Conservation (phyloP, 1,139 yeast species). For the Scheffersomyces cryptocercus region DNA sequence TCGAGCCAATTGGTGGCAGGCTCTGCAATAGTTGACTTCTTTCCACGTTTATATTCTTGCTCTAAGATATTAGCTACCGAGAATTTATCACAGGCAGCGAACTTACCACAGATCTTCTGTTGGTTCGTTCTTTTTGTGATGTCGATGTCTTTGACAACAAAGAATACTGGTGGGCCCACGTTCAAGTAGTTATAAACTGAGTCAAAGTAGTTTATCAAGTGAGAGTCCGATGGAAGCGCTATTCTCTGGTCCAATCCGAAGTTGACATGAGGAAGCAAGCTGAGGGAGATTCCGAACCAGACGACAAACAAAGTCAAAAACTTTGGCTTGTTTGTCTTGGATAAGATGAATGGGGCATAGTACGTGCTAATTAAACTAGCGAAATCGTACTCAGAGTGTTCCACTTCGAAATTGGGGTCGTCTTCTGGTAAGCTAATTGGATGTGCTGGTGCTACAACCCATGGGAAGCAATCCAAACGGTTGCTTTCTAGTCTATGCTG, state of each 20-base stretch:
- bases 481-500: slow-evolving; percentile 60
- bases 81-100: slow-evolving; percentile 75
- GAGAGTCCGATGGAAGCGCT: slow-evolving; percentile 84
- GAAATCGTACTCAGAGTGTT: slow-evolving; percentile 27
- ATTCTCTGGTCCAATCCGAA: slow-evolving; percentile 87
- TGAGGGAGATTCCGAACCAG: slow-evolving; percentile 68
- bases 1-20: slow-evolving; percentile 94
- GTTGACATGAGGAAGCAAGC: slow-evolving; percentile 65
- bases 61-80: slow-evolving; percentile 84
- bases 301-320: slow-evolving; percentile 56
- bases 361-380: slow-evolving; percentile 22
- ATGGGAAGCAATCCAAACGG: slow-evolving; percentile 61
- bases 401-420: slow-evolving; percentile 9
- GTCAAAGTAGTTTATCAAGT: slow-evolving; percentile 74
- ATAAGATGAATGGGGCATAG: slow-evolving; percentile 61
- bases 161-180: slow-evolving; percentile 91
- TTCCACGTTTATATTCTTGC: slow-evolving; percentile 74
- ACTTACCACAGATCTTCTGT: slow-evolving; percentile 80
- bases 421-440: slow-evolving; percentile 9
- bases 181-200: slow-evolving; percentile 73
- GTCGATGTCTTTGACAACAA: slow-evolving; percentile 69
- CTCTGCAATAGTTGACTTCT: slow-evolving; percentile 66
- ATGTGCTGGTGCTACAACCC: slow-evolving; percentile 27
- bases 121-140: slow-evolving; percentile 63
- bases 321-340: slow-evolving; percentile 45